A percentile compares a stretch with the other conserved stretches of the same genome.
phyloP scores from a whole-genome alignment of 2,329 filamentous ascomycete genomes.

The Neonectria neomacrospora region DNA sequence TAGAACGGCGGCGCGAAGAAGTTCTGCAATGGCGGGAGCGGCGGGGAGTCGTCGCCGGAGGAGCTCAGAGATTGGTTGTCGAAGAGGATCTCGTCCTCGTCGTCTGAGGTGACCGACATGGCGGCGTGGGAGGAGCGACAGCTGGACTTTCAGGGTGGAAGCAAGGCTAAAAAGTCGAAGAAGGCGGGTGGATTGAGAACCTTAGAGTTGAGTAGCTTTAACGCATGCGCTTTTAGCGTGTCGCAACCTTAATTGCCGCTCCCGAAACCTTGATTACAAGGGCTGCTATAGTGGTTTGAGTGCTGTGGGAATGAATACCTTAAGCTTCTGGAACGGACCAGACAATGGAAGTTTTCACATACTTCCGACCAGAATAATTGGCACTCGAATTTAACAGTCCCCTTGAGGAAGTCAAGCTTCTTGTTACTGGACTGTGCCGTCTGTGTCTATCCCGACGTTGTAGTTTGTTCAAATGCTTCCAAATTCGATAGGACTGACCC shows the following conservation, averaged over 20 bases:
- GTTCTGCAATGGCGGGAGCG: slow-evolving; percentile 62
- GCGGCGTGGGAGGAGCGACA: background rate
- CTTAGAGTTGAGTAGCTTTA: slow-evolving; percentile 25
- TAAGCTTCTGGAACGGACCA: background rate
- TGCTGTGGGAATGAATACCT: background rate
- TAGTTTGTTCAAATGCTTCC: background rate
- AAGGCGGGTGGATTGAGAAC: slow-evolving; percentile 16
- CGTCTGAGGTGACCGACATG: slow-evolving; percentile 52
- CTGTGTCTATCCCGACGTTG: background rate
- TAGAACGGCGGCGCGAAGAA: slow-evolving; percentile 89
- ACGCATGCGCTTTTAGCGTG: slow-evolving; percentile 30
- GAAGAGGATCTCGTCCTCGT: slow-evolving; percentile 51
- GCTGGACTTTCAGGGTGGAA: background rate
- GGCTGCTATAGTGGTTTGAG: background rate
- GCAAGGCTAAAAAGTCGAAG: slow-evolving; percentile 3
- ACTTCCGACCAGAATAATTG: background rate
- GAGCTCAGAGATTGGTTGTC: slow-evolving; percentile 49
- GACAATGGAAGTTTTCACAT: background rate
- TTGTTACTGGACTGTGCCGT: background rate
- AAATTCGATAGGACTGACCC: background rate
- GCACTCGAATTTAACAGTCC: background rate
- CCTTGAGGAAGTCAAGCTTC: background rate
- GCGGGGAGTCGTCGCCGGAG: slow-evolving; percentile 52
- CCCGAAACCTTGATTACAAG: slow-evolving; percentile 26
- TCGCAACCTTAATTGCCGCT: slow-evolving; percentile 13